Evolutionary conservation across 768 basidiomycete genomes (phyloP), one percentile per base, ranked within the genome.

Genomic region (Lactarius hatsudake): DNA sequence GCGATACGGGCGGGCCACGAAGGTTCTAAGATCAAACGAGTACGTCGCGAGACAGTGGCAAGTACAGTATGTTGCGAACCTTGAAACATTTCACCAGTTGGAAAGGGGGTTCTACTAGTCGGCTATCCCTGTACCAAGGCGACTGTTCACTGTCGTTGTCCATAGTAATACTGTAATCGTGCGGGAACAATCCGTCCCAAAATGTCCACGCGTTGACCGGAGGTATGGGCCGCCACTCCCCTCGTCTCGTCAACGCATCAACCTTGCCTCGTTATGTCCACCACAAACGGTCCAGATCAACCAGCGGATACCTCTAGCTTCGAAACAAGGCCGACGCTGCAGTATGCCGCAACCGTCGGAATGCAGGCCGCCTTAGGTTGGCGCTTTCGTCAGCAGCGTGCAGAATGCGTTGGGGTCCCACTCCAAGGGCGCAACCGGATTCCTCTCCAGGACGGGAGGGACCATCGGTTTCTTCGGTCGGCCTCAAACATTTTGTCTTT

Each of bases 401-500:
- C 93, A 93, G 79, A 96, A 93, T 83, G 91, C 90, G 34, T 80
- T 94, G 67, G 87, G 86, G 54, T 83, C 79, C 70, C 94, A 93
- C 78, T 84, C 86, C 48, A 82, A 83, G 71, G 95, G 93, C 73
- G 93, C 91, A 64, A 82, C 88, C 78, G 95, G 95, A 72, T 86
- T 97, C 77, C 75, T 95, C 72, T 93, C 93, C 61, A 83, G 94
- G 70, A 92, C 89, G 38, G 94, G 94, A 65, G 87, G 91, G 40
- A 93, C 94, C 3, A 93, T 96, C 75, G 94, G 91, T 13, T 86
- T 94, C 76, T 96, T 97, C 74, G 91, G 96, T 97, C 62, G 72
- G 88, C 80, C 32, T 42, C 40, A 51, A 40, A 5, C 4, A 0
- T 26, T 18, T 45, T 20, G 15, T 56, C 30, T 26, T 51, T 20